Percentiles rank a stretch among this genome's conserved stretches.
Conservation (phyloP, 202 grass and related monocot genomes). For the Saccharum hybrid region DNA sequence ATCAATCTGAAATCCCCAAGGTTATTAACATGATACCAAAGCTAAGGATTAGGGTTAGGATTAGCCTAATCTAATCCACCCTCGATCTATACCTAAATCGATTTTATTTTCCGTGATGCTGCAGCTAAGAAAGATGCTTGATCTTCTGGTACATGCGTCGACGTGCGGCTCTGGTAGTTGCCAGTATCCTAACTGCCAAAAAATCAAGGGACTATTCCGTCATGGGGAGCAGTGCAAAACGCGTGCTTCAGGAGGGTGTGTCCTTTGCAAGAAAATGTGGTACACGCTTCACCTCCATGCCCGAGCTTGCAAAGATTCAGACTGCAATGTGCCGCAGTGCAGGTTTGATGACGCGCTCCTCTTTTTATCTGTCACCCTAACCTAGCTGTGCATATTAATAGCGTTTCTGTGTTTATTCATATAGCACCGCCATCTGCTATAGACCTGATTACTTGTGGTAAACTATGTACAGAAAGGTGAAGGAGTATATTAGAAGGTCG, state of each 20-base stretch:
- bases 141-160: conserved; percentile 88
- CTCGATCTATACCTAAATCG: too few species aligned
- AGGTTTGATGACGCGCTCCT: conserved; percentile 60
- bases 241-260: conserved; percentile 88
- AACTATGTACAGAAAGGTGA: conserved; percentile 86
- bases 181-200: conserved; percentile 90
- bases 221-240: conserved; percentile 78
- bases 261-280: conserved; percentile 96
- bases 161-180: conserved; percentile 80
- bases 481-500: conserved; percentile 83
- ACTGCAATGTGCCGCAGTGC: conserved; percentile 84
- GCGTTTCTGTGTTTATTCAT: neutral
- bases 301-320: conserved; percentile 89
- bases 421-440: conserved; percentile 24
- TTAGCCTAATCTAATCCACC: too few species aligned
- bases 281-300: conserved; percentile 92
- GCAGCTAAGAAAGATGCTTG: conserved; percentile 88
- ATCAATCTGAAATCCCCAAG: too few species aligned
- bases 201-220: conserved; percentile 93
- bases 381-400: too few species aligned
- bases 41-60: too few species aligned
- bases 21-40: too few species aligned
- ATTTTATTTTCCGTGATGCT: too few species aligned
- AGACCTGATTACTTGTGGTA: conserved; percentile 30
- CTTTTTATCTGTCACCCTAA: neutral